Conservation (phyloP, 345 rosid genomes). For the Eutrema japonicum region DNA sequence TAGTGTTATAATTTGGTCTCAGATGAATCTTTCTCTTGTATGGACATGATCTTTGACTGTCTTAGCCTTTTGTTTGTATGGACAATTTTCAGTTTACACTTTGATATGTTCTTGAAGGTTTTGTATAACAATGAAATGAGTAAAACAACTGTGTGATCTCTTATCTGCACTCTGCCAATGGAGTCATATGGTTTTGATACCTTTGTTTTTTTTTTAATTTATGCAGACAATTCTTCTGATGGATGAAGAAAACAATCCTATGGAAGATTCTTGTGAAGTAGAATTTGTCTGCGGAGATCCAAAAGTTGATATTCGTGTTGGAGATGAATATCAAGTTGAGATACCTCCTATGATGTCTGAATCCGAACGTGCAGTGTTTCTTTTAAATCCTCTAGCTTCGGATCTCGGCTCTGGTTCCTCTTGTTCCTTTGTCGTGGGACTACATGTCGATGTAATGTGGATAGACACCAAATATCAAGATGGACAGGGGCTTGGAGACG, state of each 20-base stretch:
- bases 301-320: slow-evolving; percentile 54
- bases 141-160: not conserved
- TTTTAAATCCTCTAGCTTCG: slow-evolving; percentile 43
- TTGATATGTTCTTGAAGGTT: slow-evolving; percentile 22
- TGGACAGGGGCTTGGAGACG: slow-evolving; percentile 19
- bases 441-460: slow-evolving; percentile 55
- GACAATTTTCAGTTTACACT: not conserved
- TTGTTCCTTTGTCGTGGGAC: slow-evolving; percentile 51
- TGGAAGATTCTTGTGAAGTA: slow-evolving; percentile 43
- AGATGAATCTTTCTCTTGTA: slow-evolving; percentile 13
- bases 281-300: slow-evolving; percentile 53
- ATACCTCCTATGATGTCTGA: slow-evolving; percentile 58
- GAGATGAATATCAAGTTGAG: slow-evolving; percentile 63
- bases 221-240: slow-evolving; percentile 27
- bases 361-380: slow-evolving; percentile 41
- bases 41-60: not conserved
- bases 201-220: not conserved
- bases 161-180: not conserved
- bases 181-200: not conserved
- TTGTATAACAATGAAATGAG: not conserved
- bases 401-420: slow-evolving; percentile 34
- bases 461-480: slow-evolving; percentile 35
- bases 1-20: slow-evolving; percentile 9
- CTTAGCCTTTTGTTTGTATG: not conserved
- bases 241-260: slow-evolving; percentile 39